These are phyloP conservation scores for Colletotrichum kahawae DNA, from an alignment of 2,329 filamentous ascomycete genomes.

Conservation along the genomic window DNA sequence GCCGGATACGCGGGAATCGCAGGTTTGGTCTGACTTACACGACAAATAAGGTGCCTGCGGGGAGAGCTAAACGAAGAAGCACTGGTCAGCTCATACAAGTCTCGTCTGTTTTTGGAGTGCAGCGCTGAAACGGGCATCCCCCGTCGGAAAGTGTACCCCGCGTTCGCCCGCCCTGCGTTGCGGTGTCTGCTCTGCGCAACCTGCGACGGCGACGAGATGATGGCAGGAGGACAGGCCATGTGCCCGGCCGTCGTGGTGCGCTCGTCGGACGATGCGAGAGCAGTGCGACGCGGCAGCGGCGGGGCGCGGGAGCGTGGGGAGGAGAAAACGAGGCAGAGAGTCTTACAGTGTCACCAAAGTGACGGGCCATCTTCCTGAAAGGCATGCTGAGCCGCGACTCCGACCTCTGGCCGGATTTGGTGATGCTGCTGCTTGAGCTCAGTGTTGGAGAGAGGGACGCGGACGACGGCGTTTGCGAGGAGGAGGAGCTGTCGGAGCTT, in stretches of 20 bases:
- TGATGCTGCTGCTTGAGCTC: neutral
- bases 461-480: neutral
- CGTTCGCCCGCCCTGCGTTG: neutral
- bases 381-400: constrained; percentile 29
- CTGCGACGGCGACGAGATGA: neutral
- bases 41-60: constrained; percentile 48
- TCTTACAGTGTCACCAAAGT: constrained; percentile 53
- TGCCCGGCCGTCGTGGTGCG: neutral
- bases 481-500: neutral
- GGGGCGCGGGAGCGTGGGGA: too few relatives aligned
- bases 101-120: neutral
- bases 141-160: neutral
- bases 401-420: constrained; percentile 15
- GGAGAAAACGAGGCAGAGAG: constrained; percentile 7
- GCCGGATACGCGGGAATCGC: neutral
- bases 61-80: constrained; percentile 30
- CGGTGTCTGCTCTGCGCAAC: neutral
- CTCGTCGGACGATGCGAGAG: neutral
- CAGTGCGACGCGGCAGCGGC: neutral
- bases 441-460: neutral
- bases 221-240: neutral
- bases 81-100: constrained; percentile 19
- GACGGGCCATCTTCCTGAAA: constrained; percentile 46
- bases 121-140: constrained; percentile 1
- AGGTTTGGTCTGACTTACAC: constrained; percentile 40